phyloP scores from a whole-genome alignment of 805 yeast genomes.

The Groenewaldozyma tartarivorans region DNA sequence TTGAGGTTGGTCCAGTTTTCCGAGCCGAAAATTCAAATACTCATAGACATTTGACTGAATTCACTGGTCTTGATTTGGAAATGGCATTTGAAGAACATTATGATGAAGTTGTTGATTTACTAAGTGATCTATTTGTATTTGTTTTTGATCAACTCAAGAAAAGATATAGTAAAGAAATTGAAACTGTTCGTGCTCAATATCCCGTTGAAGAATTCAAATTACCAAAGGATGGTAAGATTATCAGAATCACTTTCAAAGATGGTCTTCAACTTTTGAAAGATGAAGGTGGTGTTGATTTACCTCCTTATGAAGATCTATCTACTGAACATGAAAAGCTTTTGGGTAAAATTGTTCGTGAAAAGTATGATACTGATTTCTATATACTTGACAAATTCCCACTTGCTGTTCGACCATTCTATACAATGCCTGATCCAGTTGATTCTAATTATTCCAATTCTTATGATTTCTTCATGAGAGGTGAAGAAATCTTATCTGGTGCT shows the following conservation, averaged over 20 bases:
- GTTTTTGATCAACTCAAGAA: slow-evolving; percentile 76
- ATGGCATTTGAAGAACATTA: slow-evolving; percentile 98
- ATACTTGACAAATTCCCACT: slow-evolving; percentile 97
- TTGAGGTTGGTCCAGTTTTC: slow-evolving; percentile 95
- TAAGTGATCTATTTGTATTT: slow-evolving; percentile 71
- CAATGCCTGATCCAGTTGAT: slow-evolving; percentile 96
- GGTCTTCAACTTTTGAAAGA: slow-evolving; percentile 81
- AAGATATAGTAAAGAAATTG: slow-evolving; percentile 78
- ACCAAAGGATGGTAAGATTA: slow-evolving; percentile 92
- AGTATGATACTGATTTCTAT: slow-evolving; percentile 96
- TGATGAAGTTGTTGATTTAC: slow-evolving; percentile 68
- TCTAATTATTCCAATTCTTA: slow-evolving; percentile 92
- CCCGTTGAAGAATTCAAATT: slow-evolving; percentile 96
- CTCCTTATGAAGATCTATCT: slow-evolving; percentile 76
- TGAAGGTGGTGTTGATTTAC: slow-evolving; percentile 71
- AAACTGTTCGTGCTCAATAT: slow-evolving; percentile 81
- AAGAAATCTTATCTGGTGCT: slow-evolving; percentile 98
- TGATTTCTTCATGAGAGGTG: slow-evolving; percentile 99
- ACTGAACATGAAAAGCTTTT: slow-evolving; percentile 93
- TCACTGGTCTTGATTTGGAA: slow-evolving; percentile 93
- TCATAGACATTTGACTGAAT: slow-evolving; percentile 98
- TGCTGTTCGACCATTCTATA: slow-evolving; percentile 95
- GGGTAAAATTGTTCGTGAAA: slow-evolving; percentile 85
- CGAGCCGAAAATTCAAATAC: slow-evolving; percentile 99
- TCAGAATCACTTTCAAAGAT: slow-evolving; percentile 78